Evolutionary conservation across 2,329 filamentous ascomycete genomes (phyloP).

Genomic region (Graphilbum fragrans): DNA sequence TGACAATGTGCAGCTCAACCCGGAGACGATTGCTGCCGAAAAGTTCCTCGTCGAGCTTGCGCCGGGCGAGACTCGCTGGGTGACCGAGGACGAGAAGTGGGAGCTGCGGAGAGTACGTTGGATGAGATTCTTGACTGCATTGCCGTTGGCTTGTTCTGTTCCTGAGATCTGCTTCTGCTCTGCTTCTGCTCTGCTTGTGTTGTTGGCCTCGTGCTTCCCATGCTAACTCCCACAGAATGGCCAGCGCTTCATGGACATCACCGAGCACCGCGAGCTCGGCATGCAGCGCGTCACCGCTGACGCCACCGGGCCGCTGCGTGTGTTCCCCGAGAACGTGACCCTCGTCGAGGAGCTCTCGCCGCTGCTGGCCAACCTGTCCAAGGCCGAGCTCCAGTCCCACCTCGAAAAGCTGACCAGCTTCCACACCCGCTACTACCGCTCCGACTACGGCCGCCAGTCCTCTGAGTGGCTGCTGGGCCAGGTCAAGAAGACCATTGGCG

Average conservation of each 20-base stretch:
- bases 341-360: slow-evolving; percentile 55
- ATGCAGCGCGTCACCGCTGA: slow-evolving; percentile 22
- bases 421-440: slow-evolving; percentile 72
- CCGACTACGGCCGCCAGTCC: slow-evolving; percentile 66
- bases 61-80: slow-evolving; percentile 74
- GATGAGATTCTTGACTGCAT: not conserved
- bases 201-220: not conserved
- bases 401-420: slow-evolving; percentile 69
- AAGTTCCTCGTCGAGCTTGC: slow-evolving; percentile 70
- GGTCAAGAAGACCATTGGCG: slow-evolving; percentile 58
- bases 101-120: slow-evolving; percentile 61
- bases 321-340: slow-evolving; percentile 21
- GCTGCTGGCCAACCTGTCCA: slow-evolving; percentile 57
- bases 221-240: slow-evolving; percentile 49
- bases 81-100: slow-evolving; percentile 95
- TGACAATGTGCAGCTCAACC: slow-evolving; percentile 36
- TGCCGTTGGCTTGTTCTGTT: slow-evolving; percentile 7
- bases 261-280: slow-evolving; percentile 57
- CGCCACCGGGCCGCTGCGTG: slow-evolving; percentile 56
- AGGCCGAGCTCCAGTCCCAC: slow-evolving; percentile 64
- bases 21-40: slow-evolving; percentile 27
- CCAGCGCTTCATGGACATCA: slow-evolving; percentile 90
- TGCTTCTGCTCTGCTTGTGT: not conserved
- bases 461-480: slow-evolving; percentile 76
- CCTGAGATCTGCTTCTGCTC: not conserved